phyloP scores from a whole-genome alignment of 768 basidiomycete species.

The Amanita rimosa region DNA sequence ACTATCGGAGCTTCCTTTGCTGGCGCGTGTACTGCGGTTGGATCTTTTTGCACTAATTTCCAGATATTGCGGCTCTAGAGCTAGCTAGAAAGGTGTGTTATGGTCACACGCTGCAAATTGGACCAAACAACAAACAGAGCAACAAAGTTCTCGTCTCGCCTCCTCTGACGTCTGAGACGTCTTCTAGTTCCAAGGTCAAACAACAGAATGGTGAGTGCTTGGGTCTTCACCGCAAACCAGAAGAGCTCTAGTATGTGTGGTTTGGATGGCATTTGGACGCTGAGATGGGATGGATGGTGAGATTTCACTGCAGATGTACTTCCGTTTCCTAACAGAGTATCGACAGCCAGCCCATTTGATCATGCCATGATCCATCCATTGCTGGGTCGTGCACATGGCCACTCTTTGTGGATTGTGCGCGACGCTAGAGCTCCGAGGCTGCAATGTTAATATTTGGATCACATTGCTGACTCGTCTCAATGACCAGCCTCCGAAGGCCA shows the following conservation, averaged over 20 bases:
- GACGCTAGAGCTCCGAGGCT: conserved; percentile 48
- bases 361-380: not conserved
- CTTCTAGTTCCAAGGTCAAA: conserved; percentile 28
- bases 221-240: conserved; percentile 12
- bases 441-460: conserved; percentile 18
- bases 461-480: conserved; percentile 66
- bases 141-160: no score
- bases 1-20: no score
- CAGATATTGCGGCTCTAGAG: no score
- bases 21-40: no score
- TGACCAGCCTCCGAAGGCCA: conserved; percentile 84
- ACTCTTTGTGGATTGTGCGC: conserved; percentile 11
- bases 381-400: conserved; percentile 4
- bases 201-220: conserved; percentile 41
- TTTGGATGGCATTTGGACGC: conserved; percentile 21
- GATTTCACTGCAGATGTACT: conserved; percentile 27
- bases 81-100: no score
- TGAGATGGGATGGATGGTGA: conserved; percentile 40
- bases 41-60: no score
- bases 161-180: not conserved
- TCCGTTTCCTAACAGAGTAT: no score
- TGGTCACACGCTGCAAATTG: no score
- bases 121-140: no score
- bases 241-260: conserved; percentile 27
- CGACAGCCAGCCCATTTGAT: no score